Conservation (phyloP, 331 rosid genomes). For the Stylosanthes scabra region DNA sequence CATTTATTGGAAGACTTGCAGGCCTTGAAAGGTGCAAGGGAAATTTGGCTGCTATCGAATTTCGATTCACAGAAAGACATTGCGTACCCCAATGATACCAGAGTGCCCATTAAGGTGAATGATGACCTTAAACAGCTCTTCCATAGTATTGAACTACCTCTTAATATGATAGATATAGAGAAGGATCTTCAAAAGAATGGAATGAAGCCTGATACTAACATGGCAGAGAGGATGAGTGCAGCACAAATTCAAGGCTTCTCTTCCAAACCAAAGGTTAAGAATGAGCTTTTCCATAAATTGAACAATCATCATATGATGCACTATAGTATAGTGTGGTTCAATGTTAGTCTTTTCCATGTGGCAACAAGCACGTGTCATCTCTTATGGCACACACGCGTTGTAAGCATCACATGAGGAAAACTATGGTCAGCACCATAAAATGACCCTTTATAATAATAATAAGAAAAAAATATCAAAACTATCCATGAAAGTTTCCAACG, state of each 20-base stretch:
- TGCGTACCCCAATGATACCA: slow-evolving; percentile 85
- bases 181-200: slow-evolving; percentile 93
- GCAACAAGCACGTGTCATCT: too few relatives aligned
- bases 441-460: too few relatives aligned
- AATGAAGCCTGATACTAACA: slow-evolving; percentile 90
- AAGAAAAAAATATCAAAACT: too few relatives aligned
- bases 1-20: too few relatives aligned
- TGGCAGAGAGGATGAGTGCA: slow-evolving; percentile 83
- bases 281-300: too few relatives aligned
- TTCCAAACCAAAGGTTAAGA: slow-evolving; percentile 74
- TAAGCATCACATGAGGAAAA: too few relatives aligned
- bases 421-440: too few relatives aligned
- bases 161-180: slow-evolving; percentile 87
- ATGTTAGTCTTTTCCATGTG: too few relatives aligned
- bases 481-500: too few relatives aligned
- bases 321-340: too few relatives aligned
- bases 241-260: slow-evolving; percentile 75
- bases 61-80: slow-evolving; percentile 93
- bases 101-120: slow-evolving; percentile 72
- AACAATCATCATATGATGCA: too few relatives aligned
- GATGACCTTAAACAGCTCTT: slow-evolving; percentile 77
- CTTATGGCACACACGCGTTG: too few relatives aligned
- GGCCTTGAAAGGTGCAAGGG: slow-evolving; percentile 79
- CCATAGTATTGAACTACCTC: slow-evolving; percentile 77
- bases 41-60: slow-evolving; percentile 88